Base-by-base conservation (phyloP, 169 alveolate genomes). In the Plasmodium chabaudi region DNA sequence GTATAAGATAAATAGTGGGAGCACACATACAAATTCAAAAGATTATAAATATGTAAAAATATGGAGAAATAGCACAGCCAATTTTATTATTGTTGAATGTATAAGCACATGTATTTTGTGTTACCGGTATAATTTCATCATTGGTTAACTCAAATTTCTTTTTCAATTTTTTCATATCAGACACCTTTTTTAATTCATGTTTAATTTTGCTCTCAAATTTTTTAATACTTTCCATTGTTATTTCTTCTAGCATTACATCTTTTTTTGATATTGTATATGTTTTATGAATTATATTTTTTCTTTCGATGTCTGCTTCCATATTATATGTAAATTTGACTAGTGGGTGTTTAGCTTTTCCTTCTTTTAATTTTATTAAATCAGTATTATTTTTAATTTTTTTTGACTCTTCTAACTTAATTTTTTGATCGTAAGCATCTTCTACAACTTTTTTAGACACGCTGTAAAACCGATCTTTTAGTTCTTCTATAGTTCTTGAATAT, bases 401-500 rank as follows among this genome's bases (percentile, higher is more conserved):
- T 67, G 94, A 75, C 71, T 93, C 94, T 84, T 94, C 97, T 15
- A 93, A 68, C 55, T 94, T 94, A 25, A 95, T 93, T 82, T 92
- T 94, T 67, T 94, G 93, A 89, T 95, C 97, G 51, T 88, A 94
- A 15, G 87, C 57, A 88, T 84, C 89, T 87, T 95, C 97, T 27
- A 94, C 92, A 46, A 95, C 89, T 59, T 94, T 88, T 87, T 93
- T 95, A 39, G 97, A 91, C 25, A 95, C 96, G 13, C 94, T 88
- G 64, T 95, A 95, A 93, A 93, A 95, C 13, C 97, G 70, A 21
- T 94, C 97, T 70, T 95, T 95, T 74, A 95, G 75, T 70, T 94
- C 94, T 93, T 95, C 97, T 23, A 95, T 64, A 5, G 96, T 77
- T 13, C 95, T 91, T 25, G 92, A 95, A 87, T 87, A 92, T 47